These are phyloP conservation scores for Lasiosphaeriaceae sp. DNA, from an alignment of 495 filamentous ascomycete genomes.

Conservation along the genomic window DNA sequence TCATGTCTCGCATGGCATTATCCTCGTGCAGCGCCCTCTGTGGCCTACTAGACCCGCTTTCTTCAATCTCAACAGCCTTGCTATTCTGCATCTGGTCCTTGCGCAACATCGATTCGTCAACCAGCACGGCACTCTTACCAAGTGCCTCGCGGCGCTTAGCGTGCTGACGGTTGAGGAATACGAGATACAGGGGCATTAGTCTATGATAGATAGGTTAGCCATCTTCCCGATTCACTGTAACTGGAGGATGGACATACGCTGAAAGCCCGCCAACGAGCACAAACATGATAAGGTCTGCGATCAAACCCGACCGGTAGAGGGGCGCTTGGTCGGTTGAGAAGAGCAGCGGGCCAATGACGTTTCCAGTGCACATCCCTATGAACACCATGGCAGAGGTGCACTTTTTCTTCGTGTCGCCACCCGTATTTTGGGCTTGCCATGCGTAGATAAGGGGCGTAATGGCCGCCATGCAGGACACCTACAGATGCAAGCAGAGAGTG, in stretches of 20 bases:
- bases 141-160: conserved; percentile 39
- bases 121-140: conserved; percentile 40
- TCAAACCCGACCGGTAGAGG: conserved; percentile 53
- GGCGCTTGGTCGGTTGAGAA: conserved; percentile 59
- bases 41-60: conserved; percentile 27
- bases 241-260: conserved; percentile 25
- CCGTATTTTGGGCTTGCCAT: conserved; percentile 64
- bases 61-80: conserved; percentile 46
- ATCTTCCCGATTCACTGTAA: neutral
- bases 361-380: conserved; percentile 60
- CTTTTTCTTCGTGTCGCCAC: conserved; percentile 65
- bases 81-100: conserved; percentile 40
- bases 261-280: conserved; percentile 32
- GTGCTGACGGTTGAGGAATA: conserved; percentile 45
- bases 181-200: conserved; percentile 43
- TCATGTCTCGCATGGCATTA: conserved; percentile 49
- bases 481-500: neutral
- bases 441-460: conserved; percentile 60
- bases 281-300: conserved; percentile 46
- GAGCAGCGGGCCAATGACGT: conserved; percentile 57
- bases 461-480: conserved; percentile 32
- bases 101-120: conserved; percentile 38
- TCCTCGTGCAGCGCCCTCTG: conserved; percentile 37
- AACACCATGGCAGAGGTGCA: conserved; percentile 59
- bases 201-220: neutral